Percentiles rank a stretch among this genome's conserved stretches.
Conservation (phyloP, 768 basidiomycete species). For the Harrya chromipes region DNA sequence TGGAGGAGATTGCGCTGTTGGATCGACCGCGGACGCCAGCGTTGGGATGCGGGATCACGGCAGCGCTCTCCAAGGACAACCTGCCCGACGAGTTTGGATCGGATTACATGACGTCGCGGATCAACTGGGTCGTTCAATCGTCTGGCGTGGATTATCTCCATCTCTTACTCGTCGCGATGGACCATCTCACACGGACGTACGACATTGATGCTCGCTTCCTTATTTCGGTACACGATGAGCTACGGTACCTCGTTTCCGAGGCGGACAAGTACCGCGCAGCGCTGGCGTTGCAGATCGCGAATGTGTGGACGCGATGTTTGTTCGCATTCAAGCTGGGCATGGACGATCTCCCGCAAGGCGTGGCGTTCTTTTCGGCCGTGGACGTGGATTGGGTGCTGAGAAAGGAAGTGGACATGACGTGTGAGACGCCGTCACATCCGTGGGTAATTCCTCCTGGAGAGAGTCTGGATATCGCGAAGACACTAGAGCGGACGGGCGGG, state of each 20-base stretch:
- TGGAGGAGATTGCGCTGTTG: conserved; percentile 90
- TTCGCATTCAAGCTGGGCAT: conserved; percentile 94
- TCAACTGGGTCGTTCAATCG: conserved; percentile 99
- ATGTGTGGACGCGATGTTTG: conserved; percentile 89
- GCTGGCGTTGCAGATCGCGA: conserved; percentile 90
- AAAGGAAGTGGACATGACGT: conserved; percentile 96
- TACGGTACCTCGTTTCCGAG: conserved; percentile 89
- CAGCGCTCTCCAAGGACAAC: conserved; percentile 87
- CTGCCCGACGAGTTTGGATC: conserved; percentile 77
- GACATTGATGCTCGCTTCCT: conserved; percentile 88
- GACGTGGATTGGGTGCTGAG: conserved; percentile 88
- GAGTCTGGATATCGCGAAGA: conserved; percentile 64
- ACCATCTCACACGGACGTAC: conserved; percentile 78
- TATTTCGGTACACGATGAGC: conserved; percentile 95
- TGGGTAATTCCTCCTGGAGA: conserved; percentile 83
- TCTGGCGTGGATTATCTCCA: conserved; percentile 99
- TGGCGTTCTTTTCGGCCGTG: conserved; percentile 96
- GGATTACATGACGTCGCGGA: conserved; percentile 92
- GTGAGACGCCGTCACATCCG: conserved; percentile 91
- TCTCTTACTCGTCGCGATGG: conserved; percentile 93
- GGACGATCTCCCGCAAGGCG: conserved; percentile 92
- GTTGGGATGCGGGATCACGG: conserved; percentile 89
- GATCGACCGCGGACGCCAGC: conserved; percentile 89
- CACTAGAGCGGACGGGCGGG: conserved; percentile 71
- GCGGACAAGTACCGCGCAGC: conserved; percentile 89